Conservation (phyloP, 352 stramenopile species). For the Globisporangium irregulare region DNA sequence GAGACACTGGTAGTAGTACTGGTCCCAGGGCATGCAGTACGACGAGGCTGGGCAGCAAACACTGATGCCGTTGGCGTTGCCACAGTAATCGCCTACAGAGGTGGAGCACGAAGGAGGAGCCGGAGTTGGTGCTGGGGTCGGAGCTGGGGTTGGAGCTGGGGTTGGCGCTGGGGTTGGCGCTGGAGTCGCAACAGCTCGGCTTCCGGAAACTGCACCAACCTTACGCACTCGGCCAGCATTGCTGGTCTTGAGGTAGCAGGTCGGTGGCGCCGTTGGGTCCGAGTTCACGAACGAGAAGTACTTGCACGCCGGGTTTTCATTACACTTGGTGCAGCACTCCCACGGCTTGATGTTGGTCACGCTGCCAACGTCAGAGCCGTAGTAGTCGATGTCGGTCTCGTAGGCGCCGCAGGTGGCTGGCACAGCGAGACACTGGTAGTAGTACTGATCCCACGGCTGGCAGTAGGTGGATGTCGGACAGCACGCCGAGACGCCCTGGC, state of each 20-base stretch:
- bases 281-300: constrained; percentile 33
- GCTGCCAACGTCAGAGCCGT: constrained; percentile 23
- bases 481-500: constrained; percentile 26
- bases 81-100: constrained; percentile 24
- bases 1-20: constrained; percentile 55
- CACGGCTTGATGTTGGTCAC: constrained; percentile 28
- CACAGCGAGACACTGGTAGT: constrained; percentile 48
- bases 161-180: constrained; percentile 1
- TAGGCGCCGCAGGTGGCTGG: constrained; percentile 27
- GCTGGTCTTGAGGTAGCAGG: constrained; percentile 36
- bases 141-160: neutral
- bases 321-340: constrained; percentile 33
- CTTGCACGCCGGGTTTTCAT: constrained; percentile 24
- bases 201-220: constrained; percentile 8
- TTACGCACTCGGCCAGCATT: constrained; percentile 3
- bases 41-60: constrained; percentile 30
- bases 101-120: no score
- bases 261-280: neutral
- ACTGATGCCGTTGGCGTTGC: constrained; percentile 26
- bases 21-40: constrained; percentile 51
- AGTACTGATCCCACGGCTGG: constrained; percentile 43
- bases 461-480: constrained; percentile 34
- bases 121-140: no score
- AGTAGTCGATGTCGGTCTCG: neutral
- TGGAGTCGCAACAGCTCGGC: neutral